phyloP scores from a whole-genome alignment of 2,329 filamentous ascomycete species.

The Dactylellina leptospora region DNA sequence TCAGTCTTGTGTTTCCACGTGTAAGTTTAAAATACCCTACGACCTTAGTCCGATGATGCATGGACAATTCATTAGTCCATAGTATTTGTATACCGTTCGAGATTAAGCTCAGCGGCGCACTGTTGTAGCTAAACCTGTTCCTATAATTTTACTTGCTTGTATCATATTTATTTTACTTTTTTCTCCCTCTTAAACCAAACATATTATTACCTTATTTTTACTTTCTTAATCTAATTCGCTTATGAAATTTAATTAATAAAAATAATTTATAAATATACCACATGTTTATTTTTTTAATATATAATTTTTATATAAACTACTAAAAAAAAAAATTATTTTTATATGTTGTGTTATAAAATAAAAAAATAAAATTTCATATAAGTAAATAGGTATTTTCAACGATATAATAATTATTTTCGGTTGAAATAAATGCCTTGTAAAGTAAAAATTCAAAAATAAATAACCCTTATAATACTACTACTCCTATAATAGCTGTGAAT shows the following conservation, averaged over 20 bases:
- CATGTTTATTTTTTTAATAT: conserved; percentile 22
- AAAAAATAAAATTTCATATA: background rate
- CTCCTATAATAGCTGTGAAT: too few species aligned
- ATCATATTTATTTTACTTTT: background rate
- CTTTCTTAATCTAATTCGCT: background rate
- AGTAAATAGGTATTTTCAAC: background rate
- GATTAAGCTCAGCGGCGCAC: too few species aligned
- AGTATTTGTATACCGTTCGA: too few species aligned
- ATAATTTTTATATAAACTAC: conserved; percentile 13
- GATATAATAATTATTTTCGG: background rate
- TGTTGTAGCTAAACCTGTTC: background rate
- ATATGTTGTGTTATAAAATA: conserved; percentile 3
- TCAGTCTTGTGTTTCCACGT: too few species aligned
- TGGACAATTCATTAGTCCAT: too few species aligned
- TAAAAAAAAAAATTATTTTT: background rate
- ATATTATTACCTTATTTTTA: background rate
- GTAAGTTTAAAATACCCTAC: too few species aligned
- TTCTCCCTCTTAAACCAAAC: background rate
- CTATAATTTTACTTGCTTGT: background rate
- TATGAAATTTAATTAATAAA: background rate
- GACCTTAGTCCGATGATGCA: too few species aligned
- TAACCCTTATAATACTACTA: too few species aligned
- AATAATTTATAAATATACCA: background rate
- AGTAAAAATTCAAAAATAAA: too few species aligned
- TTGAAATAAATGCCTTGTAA: background rate